phyloP scores from a whole-genome alignment of 768 basidiomycete species.

The Termitomyces eurrhizus region DNA sequence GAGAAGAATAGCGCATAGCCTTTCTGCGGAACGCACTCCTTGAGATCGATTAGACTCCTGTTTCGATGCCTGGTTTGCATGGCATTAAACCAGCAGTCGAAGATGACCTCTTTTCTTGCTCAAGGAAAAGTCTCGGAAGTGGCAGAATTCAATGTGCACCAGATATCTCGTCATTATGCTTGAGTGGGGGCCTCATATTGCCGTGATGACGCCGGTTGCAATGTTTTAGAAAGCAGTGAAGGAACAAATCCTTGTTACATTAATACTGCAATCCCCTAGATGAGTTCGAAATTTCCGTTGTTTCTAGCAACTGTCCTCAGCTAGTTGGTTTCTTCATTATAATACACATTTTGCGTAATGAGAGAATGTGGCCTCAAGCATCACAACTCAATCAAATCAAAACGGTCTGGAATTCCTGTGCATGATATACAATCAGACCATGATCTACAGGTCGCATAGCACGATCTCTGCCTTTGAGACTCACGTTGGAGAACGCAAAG shows the following conservation, averaged over 20 bases:
- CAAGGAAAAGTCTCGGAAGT: conserved; percentile 64
- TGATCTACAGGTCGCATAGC: background rate
- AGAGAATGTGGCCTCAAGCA: background rate
- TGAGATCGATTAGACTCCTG: conserved; percentile 89
- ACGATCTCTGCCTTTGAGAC: background rate
- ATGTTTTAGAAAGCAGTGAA: conserved; percentile 65
- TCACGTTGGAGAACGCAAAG: background rate
- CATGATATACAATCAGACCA: background rate
- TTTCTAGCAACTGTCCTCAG: background rate
- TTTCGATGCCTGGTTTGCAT: conserved; percentile 97
- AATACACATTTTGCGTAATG: no score
- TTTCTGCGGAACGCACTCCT: conserved; percentile 82
- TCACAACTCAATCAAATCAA: conserved; percentile 4
- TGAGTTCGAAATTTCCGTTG: background rate
- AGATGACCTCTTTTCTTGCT: conserved; percentile 30
- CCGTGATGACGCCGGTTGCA: background rate
- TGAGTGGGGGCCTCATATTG: conserved; percentile 47
- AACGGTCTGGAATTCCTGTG: background rate
- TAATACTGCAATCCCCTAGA: conserved; percentile 55
- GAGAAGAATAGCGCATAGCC: conserved; percentile 64
- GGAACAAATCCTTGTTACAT: conserved; percentile 67
- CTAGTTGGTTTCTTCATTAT: background rate
- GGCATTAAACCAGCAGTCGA: conserved; percentile 78
- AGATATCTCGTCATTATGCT: conserved; percentile 74
- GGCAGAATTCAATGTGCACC: conserved; percentile 88